These are phyloP conservation scores for Geopyxis carbonaria DNA, from an alignment of 495 filamentous ascomycete species.

Conservation along the genomic window DNA sequence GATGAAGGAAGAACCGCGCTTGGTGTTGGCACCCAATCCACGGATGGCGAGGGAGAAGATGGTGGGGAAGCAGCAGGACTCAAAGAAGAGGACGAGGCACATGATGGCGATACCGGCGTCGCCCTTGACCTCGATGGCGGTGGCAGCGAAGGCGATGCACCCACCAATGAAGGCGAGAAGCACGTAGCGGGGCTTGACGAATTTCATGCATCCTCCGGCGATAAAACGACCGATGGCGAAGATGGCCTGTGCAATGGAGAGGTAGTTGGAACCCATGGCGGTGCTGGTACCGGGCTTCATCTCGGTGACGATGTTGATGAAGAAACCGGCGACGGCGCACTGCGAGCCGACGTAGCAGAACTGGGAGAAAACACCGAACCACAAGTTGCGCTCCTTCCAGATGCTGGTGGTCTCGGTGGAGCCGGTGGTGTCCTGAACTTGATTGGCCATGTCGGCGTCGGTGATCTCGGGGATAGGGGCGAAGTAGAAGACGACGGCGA, in stretches of 20 bases:
- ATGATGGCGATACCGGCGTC: constrained; percentile 38
- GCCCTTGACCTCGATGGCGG: constrained; percentile 23
- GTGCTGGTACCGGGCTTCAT: constrained; percentile 27
- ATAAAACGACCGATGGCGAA: constrained; percentile 50
- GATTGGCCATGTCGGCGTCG: constrained; percentile 40
- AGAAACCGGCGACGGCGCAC: constrained; percentile 50
- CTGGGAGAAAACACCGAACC: constrained; percentile 48
- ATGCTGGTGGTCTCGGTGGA: constrained; percentile 32
- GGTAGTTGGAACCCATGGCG: constrained; percentile 34
- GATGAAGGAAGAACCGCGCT: constrained; percentile 40
- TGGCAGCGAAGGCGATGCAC: constrained; percentile 25
- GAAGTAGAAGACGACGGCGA: constrained; percentile 29
- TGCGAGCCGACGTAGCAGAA: constrained; percentile 59
- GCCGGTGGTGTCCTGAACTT: constrained; percentile 34
- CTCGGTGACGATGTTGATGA: constrained; percentile 40
- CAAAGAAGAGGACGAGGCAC: constrained; percentile 42
- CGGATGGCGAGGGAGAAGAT: constrained; percentile 45
- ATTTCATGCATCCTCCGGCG: constrained; percentile 36
- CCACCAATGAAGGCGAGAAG: constrained; percentile 29
- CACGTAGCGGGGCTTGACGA: constrained; percentile 34
- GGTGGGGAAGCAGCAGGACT: constrained; percentile 45
- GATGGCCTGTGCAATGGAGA: constrained; percentile 47
- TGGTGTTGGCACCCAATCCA: constrained; percentile 42
- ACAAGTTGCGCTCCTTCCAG: constrained; percentile 38
- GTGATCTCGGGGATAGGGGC: constrained; percentile 38